phyloP scores from a whole-genome alignment of 805 yeast species.

The Lachancea quebecensis region DNA sequence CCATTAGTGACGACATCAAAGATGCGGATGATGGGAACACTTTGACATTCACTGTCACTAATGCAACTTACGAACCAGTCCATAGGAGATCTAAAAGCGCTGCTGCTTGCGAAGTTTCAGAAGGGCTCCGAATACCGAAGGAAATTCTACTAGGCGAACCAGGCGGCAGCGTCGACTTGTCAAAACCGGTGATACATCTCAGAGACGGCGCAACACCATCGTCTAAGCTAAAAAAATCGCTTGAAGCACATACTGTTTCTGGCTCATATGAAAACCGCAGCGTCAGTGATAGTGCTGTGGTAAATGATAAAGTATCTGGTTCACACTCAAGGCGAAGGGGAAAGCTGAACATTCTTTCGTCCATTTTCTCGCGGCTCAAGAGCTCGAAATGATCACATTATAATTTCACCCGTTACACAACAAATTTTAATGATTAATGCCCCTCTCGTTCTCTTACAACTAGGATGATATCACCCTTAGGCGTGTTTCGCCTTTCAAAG shows the following conservation, averaged over 20 bases:
- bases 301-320: conserved; percentile 10
- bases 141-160: conserved; percentile 29
- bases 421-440: conserved; percentile 4
- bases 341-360: conserved; percentile 1
- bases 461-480: too few species aligned
- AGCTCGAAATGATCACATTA: neutral
- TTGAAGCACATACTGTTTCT: neutral
- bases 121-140: conserved; percentile 7
- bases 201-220: neutral
- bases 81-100: conserved; percentile 4
- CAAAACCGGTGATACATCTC: conserved; percentile 4
- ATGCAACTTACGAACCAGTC: neutral
- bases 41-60: neutral
- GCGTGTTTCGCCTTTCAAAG: too few species aligned
- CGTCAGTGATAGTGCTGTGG: conserved; percentile 22
- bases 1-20: neutral
- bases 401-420: neutral
- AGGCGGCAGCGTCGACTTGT: conserved; percentile 29
- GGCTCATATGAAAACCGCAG: conserved; percentile 10
- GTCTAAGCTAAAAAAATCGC: neutral
- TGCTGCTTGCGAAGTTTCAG: conserved; percentile 1
- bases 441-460: neutral
- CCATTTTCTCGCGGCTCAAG: conserved; percentile 4
- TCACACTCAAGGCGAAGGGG: conserved; percentile 1
- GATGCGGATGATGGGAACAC: conserved; percentile 1